These are phyloP conservation scores for Balamuthia mandrillaris DNA, from an alignment of 208 protist genomes.

Conservation along the genomic window DNA sequence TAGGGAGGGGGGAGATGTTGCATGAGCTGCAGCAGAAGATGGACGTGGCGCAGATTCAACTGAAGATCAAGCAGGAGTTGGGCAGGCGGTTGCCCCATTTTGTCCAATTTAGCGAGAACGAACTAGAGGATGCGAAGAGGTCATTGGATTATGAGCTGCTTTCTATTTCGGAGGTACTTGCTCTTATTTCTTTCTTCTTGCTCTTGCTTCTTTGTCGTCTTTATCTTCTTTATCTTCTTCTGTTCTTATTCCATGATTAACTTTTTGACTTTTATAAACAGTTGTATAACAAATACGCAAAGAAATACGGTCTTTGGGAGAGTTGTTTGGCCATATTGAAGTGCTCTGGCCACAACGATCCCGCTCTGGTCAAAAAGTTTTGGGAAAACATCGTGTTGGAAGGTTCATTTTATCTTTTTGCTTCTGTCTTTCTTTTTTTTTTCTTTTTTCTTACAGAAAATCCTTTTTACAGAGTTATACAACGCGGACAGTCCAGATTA, in stretches of 20 bases:
- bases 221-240: too few species aligned
- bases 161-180: too few species aligned
- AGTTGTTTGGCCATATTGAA: background rate
- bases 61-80: too few species aligned
- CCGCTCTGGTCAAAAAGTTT: constrained; percentile 1
- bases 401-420: background rate
- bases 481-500: background rate
- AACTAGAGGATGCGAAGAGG: too few species aligned
- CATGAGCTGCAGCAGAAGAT: too few species aligned
- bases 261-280: background rate
- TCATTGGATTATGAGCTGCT: too few species aligned
- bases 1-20: too few species aligned
- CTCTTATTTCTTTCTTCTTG: too few species aligned
- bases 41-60: too few species aligned
- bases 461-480: background rate
- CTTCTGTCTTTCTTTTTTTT: background rate
- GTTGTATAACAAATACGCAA: background rate
- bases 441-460: background rate
- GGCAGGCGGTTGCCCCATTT: too few species aligned
- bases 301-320: background rate
- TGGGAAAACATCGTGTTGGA: constrained; percentile 12
- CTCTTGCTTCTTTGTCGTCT: too few species aligned
- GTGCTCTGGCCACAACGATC: background rate
- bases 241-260: background rate
- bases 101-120: too few species aligned